Evolutionary conservation across 495 filamentous ascomycete species (phyloP).

Genomic region (Lichenothelia convexa): DNA sequence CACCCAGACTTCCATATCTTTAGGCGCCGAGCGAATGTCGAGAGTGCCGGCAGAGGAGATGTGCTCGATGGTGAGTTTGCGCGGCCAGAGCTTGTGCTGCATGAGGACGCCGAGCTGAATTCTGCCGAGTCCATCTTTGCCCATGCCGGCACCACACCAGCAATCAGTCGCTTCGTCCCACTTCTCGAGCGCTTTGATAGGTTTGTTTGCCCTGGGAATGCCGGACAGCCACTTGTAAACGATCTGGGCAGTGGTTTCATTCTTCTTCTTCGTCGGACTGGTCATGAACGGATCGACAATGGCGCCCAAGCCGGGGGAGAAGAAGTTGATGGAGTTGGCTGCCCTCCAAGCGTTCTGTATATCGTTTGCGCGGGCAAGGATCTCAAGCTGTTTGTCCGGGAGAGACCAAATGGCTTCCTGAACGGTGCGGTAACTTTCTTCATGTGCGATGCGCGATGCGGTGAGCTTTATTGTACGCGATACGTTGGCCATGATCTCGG

Average conservation of each 20-base stretch:
- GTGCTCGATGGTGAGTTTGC: constrained; percentile 43
- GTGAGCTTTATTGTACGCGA: neutral
- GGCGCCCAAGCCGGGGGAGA: constrained; percentile 16
- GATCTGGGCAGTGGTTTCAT: neutral
- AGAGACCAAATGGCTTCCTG: too few species aligned
- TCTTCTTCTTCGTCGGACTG: constrained; percentile 10
- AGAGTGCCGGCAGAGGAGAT: constrained; percentile 32
- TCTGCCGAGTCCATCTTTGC: constrained; percentile 3
- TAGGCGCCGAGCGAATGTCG: constrained; percentile 36
- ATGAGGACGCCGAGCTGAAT: constrained; percentile 30
- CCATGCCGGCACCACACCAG: constrained; percentile 35
- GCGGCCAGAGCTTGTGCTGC: constrained; percentile 30
- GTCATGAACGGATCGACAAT: constrained; percentile 14
- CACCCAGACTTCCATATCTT: constrained; percentile 42
- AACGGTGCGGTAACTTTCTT: neutral
- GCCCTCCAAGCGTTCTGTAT: too few species aligned
- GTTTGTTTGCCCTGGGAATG: neutral
- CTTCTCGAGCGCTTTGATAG: constrained; percentile 28
- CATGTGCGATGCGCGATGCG: neutral
- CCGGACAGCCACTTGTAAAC: neutral
- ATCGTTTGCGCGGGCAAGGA: neutral
- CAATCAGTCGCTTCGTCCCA: constrained; percentile 49
- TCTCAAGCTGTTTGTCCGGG: neutral
- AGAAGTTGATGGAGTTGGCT: constrained; percentile 15
- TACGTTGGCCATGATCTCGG: too few species aligned